Evolutionary conservation across 495 filamentous ascomycete species (phyloP), one percentile per base, ranked within the genome.

Genomic region (Aspergillus sclerotioniger): DNA sequence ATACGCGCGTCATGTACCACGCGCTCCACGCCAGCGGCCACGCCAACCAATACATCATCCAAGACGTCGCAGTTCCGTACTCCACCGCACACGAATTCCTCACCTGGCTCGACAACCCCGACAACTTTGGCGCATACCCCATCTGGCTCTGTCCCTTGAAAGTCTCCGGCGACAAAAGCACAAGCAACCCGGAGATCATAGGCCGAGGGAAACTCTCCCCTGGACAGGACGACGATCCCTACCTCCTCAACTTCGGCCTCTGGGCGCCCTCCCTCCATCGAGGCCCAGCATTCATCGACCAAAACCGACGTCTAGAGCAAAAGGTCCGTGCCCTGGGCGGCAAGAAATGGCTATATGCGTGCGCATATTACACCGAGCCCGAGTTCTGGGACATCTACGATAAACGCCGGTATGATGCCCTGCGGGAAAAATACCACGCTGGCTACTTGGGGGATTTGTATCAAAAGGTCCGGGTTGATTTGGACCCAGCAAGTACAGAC

Each of bases 271-370:
- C 64, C 0, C 60, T 53, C 3, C 57, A 60, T 15, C 50, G 62
- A 17, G 54, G 20, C 3, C 58, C 61, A 4, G 65, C 58, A 0
- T 86, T 83, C 51, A 60, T 90, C 7, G 57, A 61, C 0, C 80
- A 78, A 54, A 91, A 92, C 70, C 78, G 84, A 4, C 78, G 78
- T 15, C 69, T 93, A 8, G 90, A 93, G 68, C 60, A 66, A 0
- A 84, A 84, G 53, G 76, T 92, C 8, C 74, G 71, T 12, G 81
- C 82, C 54, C 76, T 92, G 3, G 83, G 85, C 15, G 90, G 90
- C 8, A 79, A 79, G 71, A 84, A 84, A 59, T 84, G 80, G 77
- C 70, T 85, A 6, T 85, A 84, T 64, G 80, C 83, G 29, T 77
- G 81, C 45, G 75, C 80, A 1, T 85, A 81, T 65, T 82, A 81